A percentile compares a stretch with the other conserved stretches of the same genome.
Conservation (phyloP, 257 asterid genomes). For the Solanum chiquidenum region DNA sequence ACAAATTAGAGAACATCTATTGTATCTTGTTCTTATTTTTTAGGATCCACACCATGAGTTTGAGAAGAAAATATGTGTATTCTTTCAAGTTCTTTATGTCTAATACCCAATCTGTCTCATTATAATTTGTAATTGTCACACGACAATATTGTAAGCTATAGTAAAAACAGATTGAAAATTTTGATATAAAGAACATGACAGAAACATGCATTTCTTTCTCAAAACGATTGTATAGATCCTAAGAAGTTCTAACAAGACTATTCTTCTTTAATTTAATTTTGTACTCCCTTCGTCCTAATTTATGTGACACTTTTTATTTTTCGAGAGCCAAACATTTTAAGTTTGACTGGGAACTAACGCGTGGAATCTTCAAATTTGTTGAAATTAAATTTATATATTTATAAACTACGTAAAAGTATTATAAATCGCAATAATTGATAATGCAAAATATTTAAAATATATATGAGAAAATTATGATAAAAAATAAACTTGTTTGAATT, state of each 20-base stretch:
- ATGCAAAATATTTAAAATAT: no score
- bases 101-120: neutral
- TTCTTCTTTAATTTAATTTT: no score
- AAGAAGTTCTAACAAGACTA: neutral
- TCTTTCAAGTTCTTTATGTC: neutral
- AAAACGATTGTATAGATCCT: neutral
- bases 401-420: no score
- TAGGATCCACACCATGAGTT: neutral
- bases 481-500: no score
- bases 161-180: neutral
- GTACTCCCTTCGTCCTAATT: neutral
- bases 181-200: neutral
- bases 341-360: accelerated
- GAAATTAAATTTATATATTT: no score
- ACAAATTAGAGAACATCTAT: neutral
- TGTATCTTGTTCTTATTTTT: neutral
- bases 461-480: no score
- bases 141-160: neutral
- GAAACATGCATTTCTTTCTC: neutral
- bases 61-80: neutral
- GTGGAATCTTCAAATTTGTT: no score
- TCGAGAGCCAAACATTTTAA: no score
- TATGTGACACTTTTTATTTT: accelerated
- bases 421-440: no score
- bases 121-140: neutral